Evolutionary conservation across 2,329 filamentous ascomycete genomes (phyloP), one percentile per base, ranked within the genome.

Genomic region (Penicillium hesseltinei): DNA sequence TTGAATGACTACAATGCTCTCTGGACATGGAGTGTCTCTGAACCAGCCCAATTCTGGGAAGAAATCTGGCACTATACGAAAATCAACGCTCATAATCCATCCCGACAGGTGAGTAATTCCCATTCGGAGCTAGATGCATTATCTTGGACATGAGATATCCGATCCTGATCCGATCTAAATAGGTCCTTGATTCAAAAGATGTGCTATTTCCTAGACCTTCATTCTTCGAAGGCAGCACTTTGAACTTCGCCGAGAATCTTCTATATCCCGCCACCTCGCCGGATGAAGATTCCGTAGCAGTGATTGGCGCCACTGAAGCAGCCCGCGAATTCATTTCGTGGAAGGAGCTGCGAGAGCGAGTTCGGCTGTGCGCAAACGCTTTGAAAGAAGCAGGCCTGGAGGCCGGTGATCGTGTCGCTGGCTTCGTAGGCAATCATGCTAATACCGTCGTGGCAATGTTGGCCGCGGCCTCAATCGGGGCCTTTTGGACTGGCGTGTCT

Each of bases 211-310:
- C 93, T 25, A 87, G 91, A 25, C 92, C 93, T 8, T 80, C 87
- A 58, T 97, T 96, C 80, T 97, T 97, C 73, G 74, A 85, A 56
- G 88, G 88, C 10, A 84, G 90, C 15, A 86, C 81, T 57, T 81
- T 97, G 63, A 99, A 97, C 75, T 97, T 97, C 72, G 92, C 93
- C 27, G 91, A 97, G 77, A 99, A 99, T 73, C 81, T 97, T 53
- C 85, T 99, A 4, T 97, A 88, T 72, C 93, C 93, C 4, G 74
- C 79, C 2, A 80, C 80, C 49, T 78, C 83, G 38, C 76, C 75
- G 23, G 67, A 88, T 61, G 83, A 87, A 50, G 75, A 85, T 45
- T 80, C 82, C 5, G 75, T 84, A 7, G 92, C 92, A 19, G 82
- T 96, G 45, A 89, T 97, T 66, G 90, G 89, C 27, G 88, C 85